These are phyloP conservation scores for Plectosphaerella plurivora DNA, from an alignment of 2,329 filamentous ascomycete genomes.

Conservation along the genomic window DNA sequence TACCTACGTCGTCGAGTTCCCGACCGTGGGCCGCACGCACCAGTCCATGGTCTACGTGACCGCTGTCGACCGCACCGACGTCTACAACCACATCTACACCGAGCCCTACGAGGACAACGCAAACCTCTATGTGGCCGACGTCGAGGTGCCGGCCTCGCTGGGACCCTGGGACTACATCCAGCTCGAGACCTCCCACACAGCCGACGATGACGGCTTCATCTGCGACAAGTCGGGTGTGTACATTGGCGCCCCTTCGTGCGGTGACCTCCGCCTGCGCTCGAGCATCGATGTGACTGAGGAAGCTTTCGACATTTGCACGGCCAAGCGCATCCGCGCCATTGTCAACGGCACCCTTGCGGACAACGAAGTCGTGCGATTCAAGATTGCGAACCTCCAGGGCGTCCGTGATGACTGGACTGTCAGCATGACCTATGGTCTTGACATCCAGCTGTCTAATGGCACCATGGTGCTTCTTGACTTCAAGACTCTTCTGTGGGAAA, in stretches of 20 bases:
- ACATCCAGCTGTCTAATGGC: slow-evolving; percentile 7
- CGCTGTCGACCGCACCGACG: slow-evolving; percentile 2
- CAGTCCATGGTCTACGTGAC: slow-evolving; percentile 4
- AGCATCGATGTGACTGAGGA: slow-evolving; percentile 2
- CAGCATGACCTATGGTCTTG: background rate
- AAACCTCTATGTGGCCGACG: slow-evolving; percentile 3
- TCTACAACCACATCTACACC: slow-evolving; percentile 4
- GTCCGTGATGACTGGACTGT: slow-evolving; percentile 3
- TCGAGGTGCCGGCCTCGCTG: slow-evolving; percentile 3
- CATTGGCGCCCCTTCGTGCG: slow-evolving; percentile 3
- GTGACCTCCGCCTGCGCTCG: slow-evolving; percentile 1
- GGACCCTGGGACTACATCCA: slow-evolving; percentile 9
- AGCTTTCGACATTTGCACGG: slow-evolving; percentile 4
- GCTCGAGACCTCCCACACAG: background rate
- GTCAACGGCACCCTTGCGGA: slow-evolving; percentile 1
- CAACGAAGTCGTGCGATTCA: slow-evolving; percentile 7
- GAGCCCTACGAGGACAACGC: slow-evolving; percentile 2
- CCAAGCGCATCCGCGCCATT: slow-evolving; percentile 6
- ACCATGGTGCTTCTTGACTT: slow-evolving; percentile 6
- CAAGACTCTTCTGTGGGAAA: slow-evolving; percentile 6
- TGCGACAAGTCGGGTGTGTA: slow-evolving; percentile 8
- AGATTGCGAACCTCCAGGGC: slow-evolving; percentile 4
- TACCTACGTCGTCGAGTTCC: slow-evolving; percentile 8
- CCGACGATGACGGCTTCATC: slow-evolving; percentile 6
- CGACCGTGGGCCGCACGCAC: slow-evolving; percentile 2